A percentile compares a stretch with the other conserved stretches of the same genome.
Evolutionary conservation across 352 stramenopile species (phyloP).

Genomic region (Globisporangium heterothallicum): DNA sequence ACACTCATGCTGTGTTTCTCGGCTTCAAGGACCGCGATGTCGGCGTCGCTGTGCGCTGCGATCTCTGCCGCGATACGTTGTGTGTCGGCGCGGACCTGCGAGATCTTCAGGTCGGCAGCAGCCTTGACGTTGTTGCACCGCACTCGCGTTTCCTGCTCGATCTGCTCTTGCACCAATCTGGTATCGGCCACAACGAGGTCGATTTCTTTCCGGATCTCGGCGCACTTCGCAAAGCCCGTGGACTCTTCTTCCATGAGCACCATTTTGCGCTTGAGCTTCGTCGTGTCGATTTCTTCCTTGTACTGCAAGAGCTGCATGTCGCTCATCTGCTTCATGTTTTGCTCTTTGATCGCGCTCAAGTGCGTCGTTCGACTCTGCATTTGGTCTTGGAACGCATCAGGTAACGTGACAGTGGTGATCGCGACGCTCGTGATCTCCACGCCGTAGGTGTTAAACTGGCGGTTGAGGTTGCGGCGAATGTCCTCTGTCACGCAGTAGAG

Average conservation of each 20-base stretch:
- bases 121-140: conserved; percentile 39
- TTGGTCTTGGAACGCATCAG: conserved; percentile 52
- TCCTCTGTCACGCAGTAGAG: conserved; percentile 54
- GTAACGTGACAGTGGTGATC: conserved; percentile 25
- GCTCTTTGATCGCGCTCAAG: conserved; percentile 60
- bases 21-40: conserved; percentile 37
- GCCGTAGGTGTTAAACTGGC: conserved; percentile 66
- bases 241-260: conserved; percentile 59
- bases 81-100: conserved; percentile 40
- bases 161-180: conserved; percentile 44
- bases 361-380: conserved; percentile 67
- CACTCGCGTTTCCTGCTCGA: conserved; percentile 42
- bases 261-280: conserved; percentile 43
- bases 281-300: conserved; percentile 51
- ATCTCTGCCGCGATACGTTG: conserved; percentile 41
- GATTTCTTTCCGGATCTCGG: conserved; percentile 52
- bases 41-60: conserved; percentile 27
- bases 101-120: conserved; percentile 35
- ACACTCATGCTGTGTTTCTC: conserved; percentile 28
- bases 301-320: conserved; percentile 71
- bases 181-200: conserved; percentile 50
- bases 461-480: conserved; percentile 66
- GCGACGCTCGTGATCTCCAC: conserved; percentile 65
- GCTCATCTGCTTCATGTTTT: conserved; percentile 77
- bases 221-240: conserved; percentile 44